Evolutionary conservation across 345 rosid genomes (phyloP).

Genomic region (Melaleuca alternifolia): DNA sequence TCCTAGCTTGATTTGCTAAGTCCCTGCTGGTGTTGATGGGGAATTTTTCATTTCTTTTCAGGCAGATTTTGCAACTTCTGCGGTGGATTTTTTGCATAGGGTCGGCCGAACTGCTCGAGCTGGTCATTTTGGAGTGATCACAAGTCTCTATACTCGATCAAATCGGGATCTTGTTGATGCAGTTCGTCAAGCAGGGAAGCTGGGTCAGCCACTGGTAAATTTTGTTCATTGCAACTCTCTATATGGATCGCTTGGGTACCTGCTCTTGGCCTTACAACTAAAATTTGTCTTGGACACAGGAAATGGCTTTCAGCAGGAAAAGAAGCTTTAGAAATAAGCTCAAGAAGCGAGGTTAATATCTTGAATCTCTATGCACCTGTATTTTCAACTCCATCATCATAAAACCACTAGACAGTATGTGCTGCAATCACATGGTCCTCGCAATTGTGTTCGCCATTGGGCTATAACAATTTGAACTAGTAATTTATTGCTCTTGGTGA

Average conservation of each 20-base stretch:
- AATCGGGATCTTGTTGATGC: conserved; percentile 72
- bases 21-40: neutral
- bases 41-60: conserved; percentile 20
- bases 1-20: neutral
- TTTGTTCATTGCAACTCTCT: neutral
- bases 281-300: conserved; percentile 21
- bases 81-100: conserved; percentile 93
- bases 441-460: neutral
- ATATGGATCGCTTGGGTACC: neutral
- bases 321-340: conserved; percentile 71
- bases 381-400: neutral
- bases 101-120: conserved; percentile 96
- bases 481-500: neutral
- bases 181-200: conserved; percentile 62
- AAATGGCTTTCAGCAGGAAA: conserved; percentile 64
- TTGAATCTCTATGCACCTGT: neutral
- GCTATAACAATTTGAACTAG: neutral
- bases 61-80: conserved; percentile 96
- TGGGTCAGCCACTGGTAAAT: conserved; percentile 78
- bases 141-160: conserved; percentile 77
- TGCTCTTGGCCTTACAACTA: neutral
- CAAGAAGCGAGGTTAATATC: conserved; percentile 28
- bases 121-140: conserved; percentile 83
- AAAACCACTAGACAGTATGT: neutral
- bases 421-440: neutral